Conservation (phyloP, 164 flowering plant genomes). For the Magnolia changhungtana region DNA sequence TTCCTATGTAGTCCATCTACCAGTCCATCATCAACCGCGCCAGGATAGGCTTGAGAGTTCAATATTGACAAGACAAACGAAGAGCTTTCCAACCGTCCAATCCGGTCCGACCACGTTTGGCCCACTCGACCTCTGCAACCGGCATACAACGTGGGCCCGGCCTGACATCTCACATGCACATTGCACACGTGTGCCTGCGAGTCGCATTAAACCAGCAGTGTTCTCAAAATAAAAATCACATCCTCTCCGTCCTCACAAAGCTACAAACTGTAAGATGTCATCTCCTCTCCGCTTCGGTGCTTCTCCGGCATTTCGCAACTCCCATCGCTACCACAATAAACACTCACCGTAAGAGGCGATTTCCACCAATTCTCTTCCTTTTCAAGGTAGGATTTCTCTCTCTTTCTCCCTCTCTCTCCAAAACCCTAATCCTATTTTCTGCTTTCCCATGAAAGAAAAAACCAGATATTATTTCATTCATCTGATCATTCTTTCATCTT, state of each 20-base stretch:
- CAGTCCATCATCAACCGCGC: too few relatives aligned
- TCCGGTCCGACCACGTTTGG: too few relatives aligned
- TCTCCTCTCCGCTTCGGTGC: neutral
- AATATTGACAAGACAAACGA: too few relatives aligned
- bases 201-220: neutral
- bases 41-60: too few relatives aligned
- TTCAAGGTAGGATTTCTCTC: neutral
- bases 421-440: neutral
- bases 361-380: neutral
- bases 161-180: neutral
- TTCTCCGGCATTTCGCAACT: neutral
- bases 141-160: too few relatives aligned
- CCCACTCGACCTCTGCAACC: too few relatives aligned
- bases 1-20: too few relatives aligned
- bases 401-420: neutral
- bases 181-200: neutral
- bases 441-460: neutral
- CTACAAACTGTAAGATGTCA: neutral
- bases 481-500: neutral
- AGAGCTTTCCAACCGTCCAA: too few relatives aligned
- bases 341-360: neutral
- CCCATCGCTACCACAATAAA: neutral
- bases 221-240: neutral
- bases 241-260: neutral
- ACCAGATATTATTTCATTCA: neutral